A percentile compares a stretch with the other conserved stretches of the same genome.
phyloP scores from a whole-genome alignment of 164 flowering plant genomes.

The Chimonanthus salicifolius region DNA sequence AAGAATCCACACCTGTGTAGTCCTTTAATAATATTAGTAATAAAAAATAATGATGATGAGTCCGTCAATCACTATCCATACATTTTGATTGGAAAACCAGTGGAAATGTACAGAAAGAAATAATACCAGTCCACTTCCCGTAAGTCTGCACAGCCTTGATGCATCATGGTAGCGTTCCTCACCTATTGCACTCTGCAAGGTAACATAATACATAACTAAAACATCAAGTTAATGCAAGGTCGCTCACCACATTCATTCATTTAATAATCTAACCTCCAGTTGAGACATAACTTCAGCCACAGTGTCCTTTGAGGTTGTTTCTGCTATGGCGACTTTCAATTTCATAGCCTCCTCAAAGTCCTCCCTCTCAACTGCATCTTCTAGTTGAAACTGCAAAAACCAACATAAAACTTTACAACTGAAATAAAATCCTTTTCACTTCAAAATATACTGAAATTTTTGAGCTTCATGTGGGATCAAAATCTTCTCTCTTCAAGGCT shows the following conservation, averaged over 20 bases:
- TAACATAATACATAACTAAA: constrained; percentile 10
- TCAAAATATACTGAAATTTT: neutral
- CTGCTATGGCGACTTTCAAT: constrained; percentile 65
- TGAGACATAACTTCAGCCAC: constrained; percentile 78
- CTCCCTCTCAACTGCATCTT: constrained; percentile 90
- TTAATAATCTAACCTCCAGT: constrained; percentile 52
- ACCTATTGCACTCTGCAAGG: constrained; percentile 62
- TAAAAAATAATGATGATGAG: no score
- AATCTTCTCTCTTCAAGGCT: no score
- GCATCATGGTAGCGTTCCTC: constrained; percentile 98
- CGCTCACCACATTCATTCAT: neutral
- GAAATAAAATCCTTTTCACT: neutral
- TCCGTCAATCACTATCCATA: no score
- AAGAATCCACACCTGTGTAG: no score
- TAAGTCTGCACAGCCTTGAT: constrained; percentile 55
- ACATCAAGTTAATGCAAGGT: neutral
- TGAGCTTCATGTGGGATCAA: no score
- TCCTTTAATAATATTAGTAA: no score
- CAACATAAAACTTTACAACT: neutral
- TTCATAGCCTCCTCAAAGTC: constrained; percentile 83
- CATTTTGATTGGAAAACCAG: neutral
- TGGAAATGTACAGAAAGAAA: neutral
- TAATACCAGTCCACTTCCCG: constrained; percentile 88
- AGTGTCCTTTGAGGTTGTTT: constrained; percentile 65
- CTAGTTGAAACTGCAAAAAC: constrained; percentile 79